A percentile compares a stretch with the other conserved stretches of the same genome.
phyloP scores from a whole-genome alignment of 768 basidiomycete species.

The Leccinum ochraceum region DNA sequence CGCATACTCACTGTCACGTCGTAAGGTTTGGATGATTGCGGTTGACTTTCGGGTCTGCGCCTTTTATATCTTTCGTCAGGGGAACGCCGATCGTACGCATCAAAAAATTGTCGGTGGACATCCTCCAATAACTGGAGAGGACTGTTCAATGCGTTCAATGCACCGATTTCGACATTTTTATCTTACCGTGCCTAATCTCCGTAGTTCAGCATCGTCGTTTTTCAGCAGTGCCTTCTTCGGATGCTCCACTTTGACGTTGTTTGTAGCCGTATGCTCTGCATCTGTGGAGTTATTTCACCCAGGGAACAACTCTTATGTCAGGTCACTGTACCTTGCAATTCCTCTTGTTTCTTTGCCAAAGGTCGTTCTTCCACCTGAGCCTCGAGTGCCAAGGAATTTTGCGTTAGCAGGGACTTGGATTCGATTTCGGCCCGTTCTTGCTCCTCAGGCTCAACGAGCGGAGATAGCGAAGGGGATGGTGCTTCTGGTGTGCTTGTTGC shows the following conservation, averaged over 20 bases:
- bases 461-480: conserved; percentile 14
- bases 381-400: conserved; percentile 76
- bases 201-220: conserved; percentile 84
- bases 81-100: conserved; percentile 53
- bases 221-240: conserved; percentile 77
- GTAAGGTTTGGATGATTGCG: conserved; percentile 39
- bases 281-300: conserved; percentile 10
- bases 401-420: conserved; percentile 60
- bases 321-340: conserved; percentile 52
- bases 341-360: conserved; percentile 85
- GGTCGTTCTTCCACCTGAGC: conserved; percentile 86
- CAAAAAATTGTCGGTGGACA: conserved; percentile 78
- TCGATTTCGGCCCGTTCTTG: conserved; percentile 45
- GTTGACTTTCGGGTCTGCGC: conserved; percentile 26
- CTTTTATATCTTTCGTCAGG: conserved; percentile 31
- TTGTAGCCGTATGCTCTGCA: conserved; percentile 18
- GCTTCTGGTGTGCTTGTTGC: conserved; percentile 19
- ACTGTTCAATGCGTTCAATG: background rate
- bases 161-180: background rate
- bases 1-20: conserved; percentile 75
- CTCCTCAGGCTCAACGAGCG: conserved; percentile 35
- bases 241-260: conserved; percentile 42
- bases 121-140: conserved; percentile 68
- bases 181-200: conserved; percentile 71
- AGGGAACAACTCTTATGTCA: conserved; percentile 1